Conservation (phyloP, 1,139 yeast genomes). For the Debaryomycetaceae sp. region DNA sequence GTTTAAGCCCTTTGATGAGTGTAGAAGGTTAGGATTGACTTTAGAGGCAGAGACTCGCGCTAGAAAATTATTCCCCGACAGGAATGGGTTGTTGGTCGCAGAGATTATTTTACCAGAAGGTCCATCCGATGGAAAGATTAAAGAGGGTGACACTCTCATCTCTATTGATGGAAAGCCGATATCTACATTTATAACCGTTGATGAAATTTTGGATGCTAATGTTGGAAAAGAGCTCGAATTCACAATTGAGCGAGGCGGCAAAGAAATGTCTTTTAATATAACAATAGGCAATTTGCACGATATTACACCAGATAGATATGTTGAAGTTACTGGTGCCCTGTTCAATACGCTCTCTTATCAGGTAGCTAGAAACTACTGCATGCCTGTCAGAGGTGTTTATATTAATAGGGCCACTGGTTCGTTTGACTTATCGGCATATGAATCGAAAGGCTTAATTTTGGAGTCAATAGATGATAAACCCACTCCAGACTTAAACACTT, state of each 20-base stretch:
- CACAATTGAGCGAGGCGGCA: conserved; percentile 72
- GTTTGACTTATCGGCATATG: conserved; percentile 60
- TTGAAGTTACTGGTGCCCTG: conserved; percentile 82
- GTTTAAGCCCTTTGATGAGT: conserved; percentile 84
- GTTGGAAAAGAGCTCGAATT: conserved; percentile 61
- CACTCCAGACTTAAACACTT: conserved; percentile 68
- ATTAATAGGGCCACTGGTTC: conserved; percentile 78
- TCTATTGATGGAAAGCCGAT: conserved; percentile 67
- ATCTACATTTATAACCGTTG: conserved; percentile 75
- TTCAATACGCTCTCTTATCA: conserved; percentile 86
- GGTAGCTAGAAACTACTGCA: conserved; percentile 78
- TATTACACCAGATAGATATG: conserved; percentile 78
- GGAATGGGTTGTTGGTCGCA: conserved; percentile 82
- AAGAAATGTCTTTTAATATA: conserved; percentile 48
- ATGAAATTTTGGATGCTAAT: conserved; percentile 71
- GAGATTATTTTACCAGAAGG: conserved; percentile 83
- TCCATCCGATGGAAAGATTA: conserved; percentile 70
- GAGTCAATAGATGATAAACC: conserved; percentile 75
- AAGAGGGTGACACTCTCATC: conserved; percentile 84
- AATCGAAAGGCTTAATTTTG: conserved; percentile 65
- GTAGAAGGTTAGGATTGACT: conserved; percentile 81
- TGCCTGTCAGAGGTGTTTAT: conserved; percentile 82
- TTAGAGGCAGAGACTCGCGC: conserved; percentile 70
- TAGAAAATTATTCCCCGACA: conserved; percentile 66
- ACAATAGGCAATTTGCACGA: conserved; percentile 72